Evolutionary conservation across 2,329 filamentous ascomycete species (phyloP).

Genomic region (Bretziella fagacearum): DNA sequence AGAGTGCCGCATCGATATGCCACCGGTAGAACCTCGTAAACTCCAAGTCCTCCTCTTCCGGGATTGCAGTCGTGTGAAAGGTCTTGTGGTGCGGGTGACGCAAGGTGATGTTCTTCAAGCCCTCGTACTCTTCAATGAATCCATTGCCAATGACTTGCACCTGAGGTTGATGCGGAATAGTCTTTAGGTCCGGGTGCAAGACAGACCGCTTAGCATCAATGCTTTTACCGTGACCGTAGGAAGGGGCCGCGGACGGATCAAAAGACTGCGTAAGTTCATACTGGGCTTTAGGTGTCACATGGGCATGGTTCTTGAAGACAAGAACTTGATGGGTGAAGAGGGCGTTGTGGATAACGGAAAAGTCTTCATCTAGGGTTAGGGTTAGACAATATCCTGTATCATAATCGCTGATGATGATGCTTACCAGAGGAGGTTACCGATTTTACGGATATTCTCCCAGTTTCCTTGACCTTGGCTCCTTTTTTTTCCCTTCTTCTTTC

Average conservation of each 20-base stretch:
- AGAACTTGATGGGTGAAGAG: slow-evolving; percentile 54
- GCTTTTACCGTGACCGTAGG: slow-evolving; percentile 63
- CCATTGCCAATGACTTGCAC: slow-evolving; percentile 70
- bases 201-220: slow-evolving; percentile 47
- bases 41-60: slow-evolving; percentile 32
- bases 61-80: slow-evolving; percentile 51
- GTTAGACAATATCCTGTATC: background rate
- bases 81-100: slow-evolving; percentile 62
- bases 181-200: slow-evolving; percentile 65
- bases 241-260: slow-evolving; percentile 44
- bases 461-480: background rate
- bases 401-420: slow-evolving; percentile 16
- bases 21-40: slow-evolving; percentile 52
- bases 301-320: slow-evolving; percentile 50
- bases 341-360: slow-evolving; percentile 43
- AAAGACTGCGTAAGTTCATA: slow-evolving; percentile 59
- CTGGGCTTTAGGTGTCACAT: slow-evolving; percentile 51
- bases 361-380: slow-evolving; percentile 39
- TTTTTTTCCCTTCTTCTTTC: background rate
- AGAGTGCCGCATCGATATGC: slow-evolving; percentile 67
- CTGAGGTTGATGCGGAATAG: slow-evolving; percentile 62
- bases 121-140: slow-evolving; percentile 50
- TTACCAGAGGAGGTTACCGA: slow-evolving; percentile 43
- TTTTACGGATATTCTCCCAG: slow-evolving; percentile 32
- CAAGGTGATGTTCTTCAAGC: slow-evolving; percentile 48